Conservation (phyloP, 257 asterid species). For the Schizonepeta tenuifolia region DNA sequence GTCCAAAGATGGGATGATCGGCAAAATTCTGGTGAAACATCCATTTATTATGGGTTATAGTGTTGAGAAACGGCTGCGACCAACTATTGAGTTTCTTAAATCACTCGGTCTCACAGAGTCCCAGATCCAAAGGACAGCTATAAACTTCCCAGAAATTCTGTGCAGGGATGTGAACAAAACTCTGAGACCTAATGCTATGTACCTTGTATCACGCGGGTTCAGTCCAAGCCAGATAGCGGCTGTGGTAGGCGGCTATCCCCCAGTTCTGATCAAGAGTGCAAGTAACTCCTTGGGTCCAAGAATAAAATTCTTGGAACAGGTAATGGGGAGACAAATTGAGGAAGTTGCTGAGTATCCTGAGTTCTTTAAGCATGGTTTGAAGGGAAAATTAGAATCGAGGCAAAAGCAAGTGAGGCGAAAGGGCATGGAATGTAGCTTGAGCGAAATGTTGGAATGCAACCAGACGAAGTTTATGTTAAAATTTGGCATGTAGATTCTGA, state of each 20-base stretch:
- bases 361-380: conserved; percentile 85
- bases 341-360: conserved; percentile 87
- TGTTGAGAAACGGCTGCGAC: conserved; percentile 72
- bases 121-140: conserved; percentile 68
- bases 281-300: conserved; percentile 81
- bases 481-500: conserved; percentile 58
- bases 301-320: conserved; percentile 76
- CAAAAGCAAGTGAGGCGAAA: conserved; percentile 61
- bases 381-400: conserved; percentile 79
- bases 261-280: conserved; percentile 82
- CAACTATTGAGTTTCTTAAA: conserved; percentile 74
- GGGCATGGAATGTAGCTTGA: conserved; percentile 71
- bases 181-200: conserved; percentile 68
- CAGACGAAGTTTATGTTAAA: conserved; percentile 71
- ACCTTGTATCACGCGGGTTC: conserved; percentile 73
- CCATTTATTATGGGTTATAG: conserved; percentile 89
- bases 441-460: conserved; percentile 92
- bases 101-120: conserved; percentile 69
- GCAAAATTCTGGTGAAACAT: conserved; percentile 77
- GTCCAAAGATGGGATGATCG: conserved; percentile 68
- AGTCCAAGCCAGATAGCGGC: conserved; percentile 60
- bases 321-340: conserved; percentile 73
- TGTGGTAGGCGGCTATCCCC: conserved; percentile 86
- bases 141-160: conserved; percentile 77
- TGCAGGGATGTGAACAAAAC: conserved; percentile 80